Evolutionary conservation across 1,139 yeast species (phyloP).

Genomic region (Nakaseomyces uthaithaninus): DNA sequence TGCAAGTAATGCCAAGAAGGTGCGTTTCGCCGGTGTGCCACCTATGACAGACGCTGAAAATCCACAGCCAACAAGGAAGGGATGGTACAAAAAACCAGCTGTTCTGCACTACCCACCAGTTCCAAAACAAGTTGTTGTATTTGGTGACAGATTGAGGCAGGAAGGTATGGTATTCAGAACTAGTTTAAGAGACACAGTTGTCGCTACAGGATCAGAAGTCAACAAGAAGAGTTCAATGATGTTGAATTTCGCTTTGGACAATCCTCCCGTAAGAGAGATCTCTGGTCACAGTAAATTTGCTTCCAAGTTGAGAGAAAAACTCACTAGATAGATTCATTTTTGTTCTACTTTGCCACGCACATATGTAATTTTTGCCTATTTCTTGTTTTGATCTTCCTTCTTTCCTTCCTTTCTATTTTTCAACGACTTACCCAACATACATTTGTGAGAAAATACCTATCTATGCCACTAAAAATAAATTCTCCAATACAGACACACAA

Average conservation of each 20-base stretch:
- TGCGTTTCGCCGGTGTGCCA: constrained; percentile 32
- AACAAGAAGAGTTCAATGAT: constrained; percentile 11
- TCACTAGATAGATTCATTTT: constrained; percentile 15
- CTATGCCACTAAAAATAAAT: too few species aligned
- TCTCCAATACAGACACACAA: background rate
- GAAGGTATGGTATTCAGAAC: constrained; percentile 32
- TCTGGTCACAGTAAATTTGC: constrained; percentile 18
- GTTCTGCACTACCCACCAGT: constrained; percentile 32
- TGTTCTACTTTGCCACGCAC: background rate
- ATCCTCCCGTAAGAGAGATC: constrained; percentile 14
- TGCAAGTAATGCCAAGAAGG: constrained; percentile 19
- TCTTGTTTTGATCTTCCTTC: background rate
- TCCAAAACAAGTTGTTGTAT: constrained; percentile 16
- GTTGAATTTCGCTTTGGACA: constrained; percentile 14
- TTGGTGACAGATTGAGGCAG: constrained; percentile 21
- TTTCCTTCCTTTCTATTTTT: constrained; percentile 1
- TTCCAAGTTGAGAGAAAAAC: constrained; percentile 24
- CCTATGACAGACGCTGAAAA: constrained; percentile 29
- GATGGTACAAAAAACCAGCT: constrained; percentile 34
- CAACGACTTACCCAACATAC: background rate
- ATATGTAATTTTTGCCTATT: background rate
- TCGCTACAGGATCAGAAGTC: constrained; percentile 11
- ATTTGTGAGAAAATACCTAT: too few species aligned
- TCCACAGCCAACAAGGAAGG: constrained; percentile 29
- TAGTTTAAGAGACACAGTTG: constrained; percentile 22